Conservation (phyloP, 805 yeast genomes). For the Huiozyma sinensis region DNA sequence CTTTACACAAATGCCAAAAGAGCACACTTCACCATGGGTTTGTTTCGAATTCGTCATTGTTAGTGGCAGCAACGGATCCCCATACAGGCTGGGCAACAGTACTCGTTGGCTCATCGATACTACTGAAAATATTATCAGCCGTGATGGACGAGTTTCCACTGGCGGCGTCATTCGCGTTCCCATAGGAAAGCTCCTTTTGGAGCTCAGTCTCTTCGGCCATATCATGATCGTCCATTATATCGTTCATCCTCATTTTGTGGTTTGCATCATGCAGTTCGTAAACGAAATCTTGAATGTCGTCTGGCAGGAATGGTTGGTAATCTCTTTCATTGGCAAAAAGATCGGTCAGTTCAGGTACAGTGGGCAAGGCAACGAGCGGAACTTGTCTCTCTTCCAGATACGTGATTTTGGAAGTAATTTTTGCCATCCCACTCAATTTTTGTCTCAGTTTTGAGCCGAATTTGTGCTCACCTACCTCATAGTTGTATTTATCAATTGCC, state of each 20-base stretch:
- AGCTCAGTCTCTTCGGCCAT: constrained; percentile 4
- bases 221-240: constrained; percentile 8
- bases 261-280: constrained; percentile 51
- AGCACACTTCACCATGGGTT: constrained; percentile 52
- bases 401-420: constrained; percentile 11
- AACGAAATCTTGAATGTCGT: constrained; percentile 56
- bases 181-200: constrained; percentile 1
- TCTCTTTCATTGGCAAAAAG: constrained; percentile 57
- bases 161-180: not conserved
- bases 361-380: constrained; percentile 56
- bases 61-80: constrained; percentile 35
- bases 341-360: constrained; percentile 57
- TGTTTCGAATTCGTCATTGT: constrained; percentile 41
- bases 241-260: constrained; percentile 19
- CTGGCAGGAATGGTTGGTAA: constrained; percentile 65
- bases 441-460: constrained; percentile 44
- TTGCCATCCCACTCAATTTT: constrained; percentile 14
- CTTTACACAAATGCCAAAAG: not conserved
- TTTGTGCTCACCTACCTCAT: constrained; percentile 72
- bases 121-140: constrained; percentile 34
- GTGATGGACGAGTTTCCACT: not conserved
- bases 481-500: constrained; percentile 63
- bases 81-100: constrained; percentile 28
- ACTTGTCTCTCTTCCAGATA: constrained; percentile 42
- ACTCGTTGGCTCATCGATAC: constrained; percentile 61